Evolutionary conservation across 1,139 yeast species (phyloP).

Genomic region (Geotrichum klebahnii): DNA sequence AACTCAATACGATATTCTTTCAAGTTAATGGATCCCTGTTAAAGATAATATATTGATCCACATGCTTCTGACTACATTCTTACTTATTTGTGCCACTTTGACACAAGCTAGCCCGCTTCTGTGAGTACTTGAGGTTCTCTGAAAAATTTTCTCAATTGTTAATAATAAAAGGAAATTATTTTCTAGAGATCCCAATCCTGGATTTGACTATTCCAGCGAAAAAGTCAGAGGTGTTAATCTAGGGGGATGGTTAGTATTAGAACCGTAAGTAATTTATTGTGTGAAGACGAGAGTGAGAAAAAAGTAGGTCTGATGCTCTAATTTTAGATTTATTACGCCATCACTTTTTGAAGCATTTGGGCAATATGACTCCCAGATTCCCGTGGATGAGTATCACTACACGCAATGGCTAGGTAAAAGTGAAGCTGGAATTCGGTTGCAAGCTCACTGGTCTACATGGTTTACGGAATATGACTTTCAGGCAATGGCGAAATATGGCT

Average conservation of each 20-base stretch:
- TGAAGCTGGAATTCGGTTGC: slow-evolving; percentile 50
- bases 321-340: slow-evolving; percentile 69
- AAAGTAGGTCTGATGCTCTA: no score
- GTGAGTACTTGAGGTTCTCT: not conserved
- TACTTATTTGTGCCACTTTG: not conserved
- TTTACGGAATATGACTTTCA: slow-evolving; percentile 68
- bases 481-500: slow-evolving; percentile 59
- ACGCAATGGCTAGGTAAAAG: slow-evolving; percentile 60
- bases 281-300: no score
- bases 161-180: not conserved
- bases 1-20: no score
- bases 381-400: slow-evolving; percentile 83
- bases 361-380: slow-evolving; percentile 46
- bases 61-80: not conserved
- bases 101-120: not conserved
- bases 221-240: slow-evolving; percentile 74
- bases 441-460: slow-evolving; percentile 76
- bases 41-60: no score
- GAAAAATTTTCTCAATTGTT: not conserved
- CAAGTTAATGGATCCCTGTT: not conserved
- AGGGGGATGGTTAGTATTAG: slow-evolving; percentile 91
- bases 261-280: slow-evolving; percentile 44
- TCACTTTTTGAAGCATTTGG: slow-evolving; percentile 60
- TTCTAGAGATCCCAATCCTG: slow-evolving; percentile 15
- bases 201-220: slow-evolving; percentile 48